Conservation (phyloP, 2,329 filamentous ascomycete species). For the Hypoxylon sp. region DNA sequence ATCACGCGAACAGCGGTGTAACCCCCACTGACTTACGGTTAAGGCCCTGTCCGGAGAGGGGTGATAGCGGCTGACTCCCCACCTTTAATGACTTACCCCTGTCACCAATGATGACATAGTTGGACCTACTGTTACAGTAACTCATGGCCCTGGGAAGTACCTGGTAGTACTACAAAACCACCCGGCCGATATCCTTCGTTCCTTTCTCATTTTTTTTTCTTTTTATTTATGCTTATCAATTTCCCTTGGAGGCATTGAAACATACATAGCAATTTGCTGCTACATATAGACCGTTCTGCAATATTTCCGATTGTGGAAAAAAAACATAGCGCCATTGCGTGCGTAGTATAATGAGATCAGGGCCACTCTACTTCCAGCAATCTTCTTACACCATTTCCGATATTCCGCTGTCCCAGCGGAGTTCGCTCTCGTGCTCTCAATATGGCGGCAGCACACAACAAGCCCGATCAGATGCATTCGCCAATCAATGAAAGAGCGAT, state of each 20-base stretch:
- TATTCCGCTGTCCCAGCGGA: conserved; percentile 53
- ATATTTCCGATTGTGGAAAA: conserved; percentile 29
- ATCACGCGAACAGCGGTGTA: conserved; percentile 41
- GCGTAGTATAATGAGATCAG: conserved; percentile 49
- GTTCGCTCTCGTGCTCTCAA: conserved; percentile 49
- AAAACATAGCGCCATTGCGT: conserved; percentile 40
- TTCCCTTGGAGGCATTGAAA: conserved; percentile 8
- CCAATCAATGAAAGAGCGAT: conserved; percentile 9
- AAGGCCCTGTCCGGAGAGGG: conserved; percentile 20
- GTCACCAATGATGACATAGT: conserved; percentile 39
- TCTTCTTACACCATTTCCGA: conserved; percentile 47
- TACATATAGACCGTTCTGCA: neutral
- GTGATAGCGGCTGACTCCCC: conserved; percentile 38
- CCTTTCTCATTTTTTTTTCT: conserved; percentile 21
- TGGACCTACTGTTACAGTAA: conserved; percentile 21
- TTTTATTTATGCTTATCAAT: conserved; percentile 24
- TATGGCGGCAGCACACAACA: conserved; percentile 51
- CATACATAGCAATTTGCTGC: conserved; percentile 7
- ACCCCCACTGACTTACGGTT: conserved; percentile 32
- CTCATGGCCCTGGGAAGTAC: conserved; percentile 15
- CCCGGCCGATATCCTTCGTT: conserved; percentile 22
- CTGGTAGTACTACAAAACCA: conserved; percentile 20
- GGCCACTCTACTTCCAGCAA: conserved; percentile 42
- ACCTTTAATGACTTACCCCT: conserved; percentile 28
- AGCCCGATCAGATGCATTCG: conserved; percentile 25